phyloP scores from a whole-genome alignment of 2,329 filamentous ascomycete genomes.

The Hirsutella rhossiliensis region DNA sequence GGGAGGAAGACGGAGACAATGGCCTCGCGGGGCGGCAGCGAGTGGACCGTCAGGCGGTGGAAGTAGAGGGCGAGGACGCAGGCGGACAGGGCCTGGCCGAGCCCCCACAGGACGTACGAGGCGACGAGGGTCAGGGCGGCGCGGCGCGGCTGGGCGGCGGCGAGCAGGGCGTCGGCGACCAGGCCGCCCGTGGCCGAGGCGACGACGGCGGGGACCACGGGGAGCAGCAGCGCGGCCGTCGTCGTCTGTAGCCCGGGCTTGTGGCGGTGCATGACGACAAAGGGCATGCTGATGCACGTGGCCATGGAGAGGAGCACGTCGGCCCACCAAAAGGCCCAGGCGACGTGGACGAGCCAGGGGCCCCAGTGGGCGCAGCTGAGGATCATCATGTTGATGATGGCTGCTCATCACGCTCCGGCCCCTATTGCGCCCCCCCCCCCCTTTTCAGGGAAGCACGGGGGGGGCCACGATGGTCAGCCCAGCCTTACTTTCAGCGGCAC shows the following conservation, averaged over 20 bases:
- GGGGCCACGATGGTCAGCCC: no score
- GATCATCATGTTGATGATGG: constrained; percentile 54
- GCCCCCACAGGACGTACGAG: constrained; percentile 58
- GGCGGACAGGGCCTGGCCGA: constrained; percentile 45
- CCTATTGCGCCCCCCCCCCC: no score
- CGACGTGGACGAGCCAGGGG: constrained; percentile 38
- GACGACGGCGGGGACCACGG: constrained; percentile 55
- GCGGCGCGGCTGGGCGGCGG: constrained; percentile 26
- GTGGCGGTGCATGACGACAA: constrained; percentile 37
- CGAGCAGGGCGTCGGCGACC: constrained; percentile 46
- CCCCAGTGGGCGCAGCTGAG: constrained; percentile 53
- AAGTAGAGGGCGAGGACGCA: constrained; percentile 57
- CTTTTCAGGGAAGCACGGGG: no score
- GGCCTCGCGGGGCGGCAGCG: constrained; percentile 52
- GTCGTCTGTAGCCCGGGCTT: constrained; percentile 40
- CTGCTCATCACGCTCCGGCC: constrained; percentile 7
- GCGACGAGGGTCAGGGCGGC: constrained; percentile 50
- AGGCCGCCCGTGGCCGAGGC: constrained; percentile 52
- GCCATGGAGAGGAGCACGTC: constrained; percentile 39
- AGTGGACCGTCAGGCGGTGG: constrained; percentile 53
- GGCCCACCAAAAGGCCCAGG: constrained; percentile 47
- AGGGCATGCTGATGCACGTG: constrained; percentile 43
- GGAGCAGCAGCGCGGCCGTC: constrained; percentile 53
- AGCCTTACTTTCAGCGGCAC: no score
- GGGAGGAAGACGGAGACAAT: constrained; percentile 58